Conservation (phyloP, 2,329 filamentous ascomycete genomes). For the Coniella vitis region DNA sequence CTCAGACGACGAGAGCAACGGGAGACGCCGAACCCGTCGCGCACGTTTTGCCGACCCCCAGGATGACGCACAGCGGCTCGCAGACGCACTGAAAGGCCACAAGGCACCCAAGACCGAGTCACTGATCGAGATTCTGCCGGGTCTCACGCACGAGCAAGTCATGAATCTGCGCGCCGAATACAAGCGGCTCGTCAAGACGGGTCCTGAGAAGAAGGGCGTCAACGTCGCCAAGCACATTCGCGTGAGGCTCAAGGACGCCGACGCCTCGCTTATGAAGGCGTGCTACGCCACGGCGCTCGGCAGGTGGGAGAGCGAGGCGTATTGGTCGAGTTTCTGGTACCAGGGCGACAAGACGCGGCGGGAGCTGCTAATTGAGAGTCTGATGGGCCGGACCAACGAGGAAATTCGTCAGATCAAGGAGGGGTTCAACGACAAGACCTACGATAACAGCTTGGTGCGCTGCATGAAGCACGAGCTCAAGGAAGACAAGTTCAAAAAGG, state of each 20-base stretch:
- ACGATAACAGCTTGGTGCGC: conserved; percentile 68
- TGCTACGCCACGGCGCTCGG: conserved; percentile 87
- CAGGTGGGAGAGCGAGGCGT: conserved; percentile 85
- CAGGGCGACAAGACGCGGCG: conserved; percentile 77
- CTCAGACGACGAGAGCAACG: conserved; percentile 41
- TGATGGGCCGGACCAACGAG: conserved; percentile 85
- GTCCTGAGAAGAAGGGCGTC: conserved; percentile 65
- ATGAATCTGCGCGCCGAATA: conserved; percentile 82
- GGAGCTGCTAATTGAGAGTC: conserved; percentile 84
- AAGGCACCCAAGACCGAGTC: conserved; percentile 60
- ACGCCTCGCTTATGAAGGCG: conserved; percentile 77
- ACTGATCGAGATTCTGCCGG: conserved; percentile 77
- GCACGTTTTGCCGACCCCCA: conserved; percentile 79
- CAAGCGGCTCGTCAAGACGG: conserved; percentile 81
- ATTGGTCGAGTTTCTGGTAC: conserved; percentile 99
- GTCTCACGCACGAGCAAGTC: conserved; percentile 79
- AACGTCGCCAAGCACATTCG: conserved; percentile 85
- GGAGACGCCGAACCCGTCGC: conserved; percentile 47
- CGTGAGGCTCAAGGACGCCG: conserved; percentile 63
- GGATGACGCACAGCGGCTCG: conserved; percentile 69
- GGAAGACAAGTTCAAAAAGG: conserved; percentile 92
- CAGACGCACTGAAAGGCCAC: conserved; percentile 64
- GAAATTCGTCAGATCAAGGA: conserved; percentile 84
- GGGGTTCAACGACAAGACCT: conserved; percentile 86
- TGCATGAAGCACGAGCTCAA: conserved; percentile 93